Evolutionary conservation across 306 rosid genomes (phyloP).

Genomic region (Cicer bijugum): DNA sequence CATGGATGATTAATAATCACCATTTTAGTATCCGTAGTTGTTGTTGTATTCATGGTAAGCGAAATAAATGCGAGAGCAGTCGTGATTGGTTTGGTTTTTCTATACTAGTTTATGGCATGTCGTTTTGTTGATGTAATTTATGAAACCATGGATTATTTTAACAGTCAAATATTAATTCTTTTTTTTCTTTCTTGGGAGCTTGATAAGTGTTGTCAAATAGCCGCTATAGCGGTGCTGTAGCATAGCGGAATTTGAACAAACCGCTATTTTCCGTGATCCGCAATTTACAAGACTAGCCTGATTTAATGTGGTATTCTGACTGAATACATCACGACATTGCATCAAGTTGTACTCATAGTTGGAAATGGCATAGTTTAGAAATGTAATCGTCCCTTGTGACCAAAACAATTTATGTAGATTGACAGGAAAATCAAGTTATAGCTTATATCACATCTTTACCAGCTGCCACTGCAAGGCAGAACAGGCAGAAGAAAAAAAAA

Average conservation of each 20-base stretch:
- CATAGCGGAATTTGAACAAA: too few relatives aligned
- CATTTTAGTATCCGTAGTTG: conserved; percentile 18
- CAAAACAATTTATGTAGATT: not conserved
- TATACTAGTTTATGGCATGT: conserved; percentile 31
- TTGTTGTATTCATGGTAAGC: conserved; percentile 33
- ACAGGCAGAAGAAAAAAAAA: not conserved
- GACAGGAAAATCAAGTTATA: not conserved
- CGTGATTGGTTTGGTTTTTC: conserved; percentile 28
- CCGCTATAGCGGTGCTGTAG: too few relatives aligned
- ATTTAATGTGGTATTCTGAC: conserved; percentile 15
- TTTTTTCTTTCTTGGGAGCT: conserved; percentile 11
- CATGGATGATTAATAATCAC: conserved; percentile 16
- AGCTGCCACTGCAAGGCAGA: not conserved
- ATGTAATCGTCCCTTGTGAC: conserved; percentile 26
- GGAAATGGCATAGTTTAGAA: conserved; percentile 4
- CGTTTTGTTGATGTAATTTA: conserved; percentile 10
- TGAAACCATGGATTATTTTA: conserved; percentile 11
- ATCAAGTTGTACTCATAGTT: not conserved
- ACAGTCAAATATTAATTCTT: conserved; percentile 6
- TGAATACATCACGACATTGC: not conserved
- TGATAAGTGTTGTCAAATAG: too few relatives aligned
- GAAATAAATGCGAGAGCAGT: conserved; percentile 17
- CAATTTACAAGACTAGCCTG: too few relatives aligned
- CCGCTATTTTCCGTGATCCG: too few relatives aligned
- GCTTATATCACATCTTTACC: not conserved